Evolutionary conservation across 1,284 basidiomycete species (phyloP), one percentile per base, ranked within the genome.

Genomic region (Bjerkandera adusta): DNA sequence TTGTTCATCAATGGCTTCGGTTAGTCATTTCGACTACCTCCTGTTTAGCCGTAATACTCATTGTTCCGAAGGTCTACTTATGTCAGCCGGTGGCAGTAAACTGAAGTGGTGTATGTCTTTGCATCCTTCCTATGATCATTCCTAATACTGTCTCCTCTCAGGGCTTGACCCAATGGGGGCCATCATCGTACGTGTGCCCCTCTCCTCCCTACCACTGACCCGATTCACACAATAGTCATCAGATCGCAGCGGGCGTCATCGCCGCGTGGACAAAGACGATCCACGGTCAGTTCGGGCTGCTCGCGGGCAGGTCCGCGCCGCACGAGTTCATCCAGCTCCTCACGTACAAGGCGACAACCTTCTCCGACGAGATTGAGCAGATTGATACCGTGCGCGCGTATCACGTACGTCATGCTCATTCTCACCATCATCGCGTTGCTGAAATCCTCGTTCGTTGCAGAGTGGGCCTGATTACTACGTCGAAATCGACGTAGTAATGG

Each of bases 401-500:
- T 59, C 90, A 93, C 67, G 85, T 85, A 45, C 53, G 83, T 76
- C 20, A 16, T 29, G 15, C 15, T 40, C 29, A 30, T 11, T 29
- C 30, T n/a, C 40, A 10, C 13, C 22, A 13, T 22, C 36, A 18
- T n/a, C 11, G 5, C 26, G 5, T 34, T 18, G 16, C 40, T 25
- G 40, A 36, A 20, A 7, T 3, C 29, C 3, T 13, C n/a, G n/a
- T 30, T 20, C 20, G 16, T 38, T 47, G 18, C 58, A 83, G 79
- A 86, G 83, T 57, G 85, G 84, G 48, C 84, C 83, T 26, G 78
- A 92, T 49, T 96, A 92, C 62, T 90, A 93, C 60, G 94, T 97
- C 38, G 95, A 97, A 68, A 79, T 97, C 7, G 96, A 98, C 66
- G 83, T 98, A 44, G 95, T 98, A 20, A 92, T 99, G 83, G 78